Evolutionary conservation across 768 basidiomycete genomes (phyloP), one percentile per base, ranked within the genome.

Genomic region (Polyporus arcularius): DNA sequence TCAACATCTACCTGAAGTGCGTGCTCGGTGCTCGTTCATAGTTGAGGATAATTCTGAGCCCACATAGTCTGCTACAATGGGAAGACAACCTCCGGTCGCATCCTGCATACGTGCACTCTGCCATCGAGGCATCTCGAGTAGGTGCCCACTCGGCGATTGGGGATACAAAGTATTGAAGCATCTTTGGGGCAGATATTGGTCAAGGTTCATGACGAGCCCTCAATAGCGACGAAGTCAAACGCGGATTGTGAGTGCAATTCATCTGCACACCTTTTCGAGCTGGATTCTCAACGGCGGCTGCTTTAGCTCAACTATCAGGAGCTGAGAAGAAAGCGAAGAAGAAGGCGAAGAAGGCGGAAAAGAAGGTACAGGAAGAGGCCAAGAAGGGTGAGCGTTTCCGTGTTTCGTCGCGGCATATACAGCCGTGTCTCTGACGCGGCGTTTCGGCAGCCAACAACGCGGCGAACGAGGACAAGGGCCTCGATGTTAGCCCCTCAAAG

Each of bases 1-100:
- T 98, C 38, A 89, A 87, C 55, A 85, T 93, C 12, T 98, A 98
- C 71, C 62, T 91, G 55, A 85, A 86, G 96, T 98, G 66, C 61
- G 90, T 45, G n/a, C 28, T 49, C 12, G 18, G 42, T 15, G 18
- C 2, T 30, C 50, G 21, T 28, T 28, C 21, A 28, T 26, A 26
- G 58, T 46, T n/a, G 50, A 26, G 61, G 38, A 11, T 14, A 55
- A 42, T 54, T 39, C 56, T 68, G 8, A 57, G 35, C 26, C 62
- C 47, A 46, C 18, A 26, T 49, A 57, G 94, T 55, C 76, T 96
- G 67, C 75, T 96, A 49, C 75, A 80, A 46, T 97, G 90, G 87
- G 94, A 93, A 72, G 90, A 96, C 71, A 75, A 75, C 31, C 75
- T 98, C 16, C 84, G 89, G 14, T 86, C 88, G 47, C 88, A 94